These are phyloP conservation scores for Betula pendula DNA, from an alignment of 306 rosid species.

Conservation along the genomic window DNA sequence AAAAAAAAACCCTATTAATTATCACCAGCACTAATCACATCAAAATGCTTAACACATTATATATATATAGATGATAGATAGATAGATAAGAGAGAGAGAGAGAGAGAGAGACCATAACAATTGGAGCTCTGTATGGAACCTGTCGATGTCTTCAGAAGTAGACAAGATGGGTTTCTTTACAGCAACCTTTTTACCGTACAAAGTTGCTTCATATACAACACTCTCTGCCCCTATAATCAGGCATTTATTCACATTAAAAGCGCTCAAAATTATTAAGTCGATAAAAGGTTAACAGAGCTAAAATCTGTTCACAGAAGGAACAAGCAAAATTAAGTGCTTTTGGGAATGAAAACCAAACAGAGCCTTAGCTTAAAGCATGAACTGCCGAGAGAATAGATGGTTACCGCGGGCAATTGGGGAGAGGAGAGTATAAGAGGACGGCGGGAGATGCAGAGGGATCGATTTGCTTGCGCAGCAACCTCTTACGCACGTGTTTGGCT, in stretches of 20 bases:
- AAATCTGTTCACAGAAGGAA: too few relatives aligned
- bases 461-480: conserved; percentile 78
- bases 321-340: background rate
- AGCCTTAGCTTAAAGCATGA: background rate
- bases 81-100: background rate
- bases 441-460: conserved; percentile 81
- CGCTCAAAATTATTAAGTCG: background rate
- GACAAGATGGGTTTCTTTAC: conserved; percentile 82
- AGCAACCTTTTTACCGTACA: conserved; percentile 75
- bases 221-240: conserved; percentile 72
- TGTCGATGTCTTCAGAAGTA: conserved; percentile 73
- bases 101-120: conserved; percentile 61
- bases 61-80: background rate
- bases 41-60: conserved; percentile 11
- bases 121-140: conserved; percentile 82
- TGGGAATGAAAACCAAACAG: background rate
- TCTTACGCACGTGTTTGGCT: conserved; percentile 83
- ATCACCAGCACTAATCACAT: conserved; percentile 5
- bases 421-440: conserved; percentile 67
- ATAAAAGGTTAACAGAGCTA: background rate
- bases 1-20: conserved; percentile 1
- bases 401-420: conserved; percentile 84
- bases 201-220: conserved; percentile 75
- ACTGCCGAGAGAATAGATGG: background rate
- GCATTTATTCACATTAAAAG: conserved; percentile 1